A percentile compares a stretch with the other conserved stretches of the same genome.
phyloP scores from a whole-genome alignment of 768 basidiomycete genomes.

The Lepiota subincarnata region DNA sequence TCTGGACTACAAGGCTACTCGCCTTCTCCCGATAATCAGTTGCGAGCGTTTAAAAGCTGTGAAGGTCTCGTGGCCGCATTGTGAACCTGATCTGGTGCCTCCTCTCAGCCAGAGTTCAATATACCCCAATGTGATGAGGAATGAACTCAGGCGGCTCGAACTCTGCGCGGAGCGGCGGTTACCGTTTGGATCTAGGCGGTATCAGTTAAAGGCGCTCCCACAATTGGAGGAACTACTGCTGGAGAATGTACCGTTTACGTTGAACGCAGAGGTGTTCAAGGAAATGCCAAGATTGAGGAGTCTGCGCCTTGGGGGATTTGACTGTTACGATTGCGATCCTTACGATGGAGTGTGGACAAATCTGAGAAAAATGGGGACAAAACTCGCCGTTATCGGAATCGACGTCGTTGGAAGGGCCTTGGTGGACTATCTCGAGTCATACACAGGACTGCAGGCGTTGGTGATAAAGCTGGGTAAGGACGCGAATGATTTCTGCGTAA shows the following conservation, averaged over 20 bases:
- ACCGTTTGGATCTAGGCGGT: background rate
- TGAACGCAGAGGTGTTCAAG: background rate
- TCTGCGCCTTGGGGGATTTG: background rate
- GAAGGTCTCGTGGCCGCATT: slow-evolving; percentile 6
- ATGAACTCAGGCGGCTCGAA: background rate
- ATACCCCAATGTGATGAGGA: background rate
- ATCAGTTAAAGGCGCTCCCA: background rate
- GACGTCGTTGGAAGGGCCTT: slow-evolving; percentile 2
- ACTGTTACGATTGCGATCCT: slow-evolving; percentile 1
- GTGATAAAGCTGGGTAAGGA: background rate
- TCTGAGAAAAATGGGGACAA: background rate
- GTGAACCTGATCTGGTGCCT: background rate
- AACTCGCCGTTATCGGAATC: background rate
- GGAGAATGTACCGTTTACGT: background rate
- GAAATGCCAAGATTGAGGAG: background rate
- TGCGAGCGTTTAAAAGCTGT: background rate
- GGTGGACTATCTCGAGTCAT: slow-evolving; percentile 4
- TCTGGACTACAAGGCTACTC: background rate
- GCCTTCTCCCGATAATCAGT: background rate
- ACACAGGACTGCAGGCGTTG: slow-evolving; percentile 1
- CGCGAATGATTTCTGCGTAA: background rate
- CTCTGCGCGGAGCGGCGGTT: background rate
- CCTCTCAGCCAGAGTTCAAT: background rate
- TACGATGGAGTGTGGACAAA: background rate
- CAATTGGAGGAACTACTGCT: slow-evolving; percentile 1